Base-by-base conservation (phyloP, 148 eudicot genomes). In the Drosera capensis region DNA sequence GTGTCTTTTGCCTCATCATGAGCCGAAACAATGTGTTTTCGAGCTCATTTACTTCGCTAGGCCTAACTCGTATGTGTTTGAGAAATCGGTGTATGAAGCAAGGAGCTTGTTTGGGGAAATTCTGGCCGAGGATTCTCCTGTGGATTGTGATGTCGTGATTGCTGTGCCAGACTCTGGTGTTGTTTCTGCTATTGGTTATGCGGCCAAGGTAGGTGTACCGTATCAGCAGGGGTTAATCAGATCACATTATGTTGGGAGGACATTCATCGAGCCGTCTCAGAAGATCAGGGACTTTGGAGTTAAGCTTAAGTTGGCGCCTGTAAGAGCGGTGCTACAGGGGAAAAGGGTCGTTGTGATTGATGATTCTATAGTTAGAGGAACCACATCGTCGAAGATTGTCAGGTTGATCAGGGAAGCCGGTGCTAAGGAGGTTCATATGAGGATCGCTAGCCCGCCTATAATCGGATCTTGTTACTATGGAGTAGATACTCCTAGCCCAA, bases 181-280 rank as follows among this genome's bases (percentile, higher is more conserved):
- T 9, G 26, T 31, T 3, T 26, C 40, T 11, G 28, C 95, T 1
- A 64, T 86, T 16, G 95, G 95, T 6, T 86, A 81, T 57, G 95
- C 95, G 1, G 80, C 46, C 2, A 71, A 86, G 36, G 69, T 72
- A 1, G 82, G 82, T 5, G 82, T 76, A 1, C 73, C 93, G 2
- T 86, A 78, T 39, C 93, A 81, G 25, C 92, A 81, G 45, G 92
- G 92, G 22, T 60, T 81, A 58, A 71, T 71, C 7, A 59, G 77
- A 57, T 71, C 77, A 15, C 77, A 71, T 42, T 71, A 71, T 16
- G 72, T 71, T n/a, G 77, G 77, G 1, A 67, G 82, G 28, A 76
- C 95, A 0, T 86, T 86, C 40, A 86, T 86, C 25, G 95, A 86
- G 71, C 92, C 92, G 0, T 81, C 95, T 0, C 95, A 86, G 54